Evolutionary conservation across 352 stramenopile genomes (phyloP), one percentile per base, ranked within the genome.

Genomic region (Phytophthora fragariaefolia): DNA sequence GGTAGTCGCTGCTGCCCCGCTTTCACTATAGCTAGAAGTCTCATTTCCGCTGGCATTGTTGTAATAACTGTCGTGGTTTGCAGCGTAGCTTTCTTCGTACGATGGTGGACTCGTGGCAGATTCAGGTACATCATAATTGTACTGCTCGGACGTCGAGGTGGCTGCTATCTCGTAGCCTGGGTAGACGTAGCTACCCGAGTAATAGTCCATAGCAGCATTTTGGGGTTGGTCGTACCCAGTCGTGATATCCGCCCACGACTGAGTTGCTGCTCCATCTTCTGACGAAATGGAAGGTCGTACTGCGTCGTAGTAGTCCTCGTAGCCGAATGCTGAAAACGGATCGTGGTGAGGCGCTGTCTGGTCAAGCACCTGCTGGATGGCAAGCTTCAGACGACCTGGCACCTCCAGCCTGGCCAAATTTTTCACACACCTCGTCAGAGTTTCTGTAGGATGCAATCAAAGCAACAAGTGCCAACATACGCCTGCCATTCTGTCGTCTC

Each of bases 321-420:
- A 74, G 24, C 54, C 55, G 48, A 57, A 74, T 22, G 30, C 42
- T 43, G 59, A n/a, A 5, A 68, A 45, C 7, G 30, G 22, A 3
- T 63, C 56, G 26, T 52, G 24, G 32, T 59, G 22, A 49, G 58
- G 6, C 34, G 55, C 15, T 15, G 49, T 68, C 49, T 83, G 69
- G 15, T 88, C 79, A 9, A 91, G 71, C 13, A 89, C 78, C 18
- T 88, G 72, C 52, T 91, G 76, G 45, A 91, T 80, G 0, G 82
- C 80, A 28, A 91, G 87, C 57, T 91, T 91, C 34, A 91, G 51
- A 12, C 82, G 74, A 6, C 66, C 76, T 3, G 82, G 80, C 1
- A 91, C 62, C 24, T 89, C 76, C 4, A 91, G 48, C 12, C 82
- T 91, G 43, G 8, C 9, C 3, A 40, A 23, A 55, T 43, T 5